phyloP scores from a whole-genome alignment of 305 asterid species.

The Andrographis paniculata region DNA sequence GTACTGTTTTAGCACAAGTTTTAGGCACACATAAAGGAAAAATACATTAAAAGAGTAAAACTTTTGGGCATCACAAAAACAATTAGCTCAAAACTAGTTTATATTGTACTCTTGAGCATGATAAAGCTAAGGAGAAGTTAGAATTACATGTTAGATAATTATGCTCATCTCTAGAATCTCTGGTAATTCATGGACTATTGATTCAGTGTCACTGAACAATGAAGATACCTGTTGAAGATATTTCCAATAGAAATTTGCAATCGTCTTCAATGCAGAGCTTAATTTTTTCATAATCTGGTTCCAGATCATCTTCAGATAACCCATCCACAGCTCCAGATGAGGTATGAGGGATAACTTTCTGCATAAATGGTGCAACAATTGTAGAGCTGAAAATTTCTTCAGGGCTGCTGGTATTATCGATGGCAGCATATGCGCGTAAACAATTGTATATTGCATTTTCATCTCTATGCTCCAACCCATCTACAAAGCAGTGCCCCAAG shows the following conservation, averaged over 20 bases:
- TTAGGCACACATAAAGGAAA: too few relatives aligned
- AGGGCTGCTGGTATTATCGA: conserved; percentile 75
- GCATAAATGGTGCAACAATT: conserved; percentile 66
- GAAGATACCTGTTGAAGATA: conserved; percentile 67
- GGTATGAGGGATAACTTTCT: conserved; percentile 42
- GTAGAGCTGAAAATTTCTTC: conserved; percentile 79
- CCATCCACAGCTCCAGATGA: conserved; percentile 36
- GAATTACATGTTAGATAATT: conserved; percentile 11
- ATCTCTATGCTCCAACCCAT: conserved; percentile 88
- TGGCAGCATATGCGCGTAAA: conserved; percentile 94
- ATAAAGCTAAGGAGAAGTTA: conserved; percentile 7
- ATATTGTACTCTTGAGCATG: conserved; percentile 6
- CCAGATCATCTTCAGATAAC: conserved; percentile 67
- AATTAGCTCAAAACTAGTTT: conserved; percentile 13
- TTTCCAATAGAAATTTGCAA: conserved; percentile 80
- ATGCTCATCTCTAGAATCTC: conserved; percentile 11
- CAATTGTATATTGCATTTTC: conserved; percentile 85
- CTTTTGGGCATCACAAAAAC: conserved; percentile 3
- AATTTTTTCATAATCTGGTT: conserved; percentile 65
- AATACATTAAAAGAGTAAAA: neutral
- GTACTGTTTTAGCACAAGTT: too few relatives aligned
- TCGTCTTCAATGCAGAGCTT: conserved; percentile 54
- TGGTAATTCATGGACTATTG: conserved; percentile 17
- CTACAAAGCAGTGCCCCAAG: conserved; percentile 79
- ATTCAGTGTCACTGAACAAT: conserved; percentile 7